Base-by-base conservation (phyloP, 495 filamentous ascomycete species). In the Cairneyella variabilis region DNA sequence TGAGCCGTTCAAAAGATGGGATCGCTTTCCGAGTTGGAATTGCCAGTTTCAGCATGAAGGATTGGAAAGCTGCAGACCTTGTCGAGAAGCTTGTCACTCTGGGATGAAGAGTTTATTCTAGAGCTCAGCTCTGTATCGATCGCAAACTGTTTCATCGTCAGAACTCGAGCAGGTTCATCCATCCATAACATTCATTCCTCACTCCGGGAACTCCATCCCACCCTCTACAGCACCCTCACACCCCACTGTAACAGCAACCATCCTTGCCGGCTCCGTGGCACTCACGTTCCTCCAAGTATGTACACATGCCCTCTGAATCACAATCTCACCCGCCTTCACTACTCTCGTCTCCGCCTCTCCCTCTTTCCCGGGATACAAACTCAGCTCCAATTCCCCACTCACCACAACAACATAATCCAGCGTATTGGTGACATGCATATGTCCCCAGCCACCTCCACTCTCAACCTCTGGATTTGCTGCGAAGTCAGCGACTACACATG, bases 341-440 rank as follows among this genome's bases (percentile, higher is more conserved):
- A 49, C 16, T 34, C 21, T 49, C 21, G n/a, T 37, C 47, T 49
- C 47, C 17, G 28, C 27, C 4, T n/a, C 16, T 7, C n/a, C 30
- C 38, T 7, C 38, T 20, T 45, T 26, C 16, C 22, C 41, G 20
- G 5, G 7, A 21, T 26, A 21, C 10, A 51, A 28, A 16, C 4
- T 12, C 48, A 42, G 21, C 37, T 51, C 48, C 25, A 51, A 17
- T 22, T 51, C 48, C 37, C 48, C 48, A 2, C 42, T 17, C 34
- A 51, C 8, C 10, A 51, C 23, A 12, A 41, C 25, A 9, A 40
- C n/a, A 17, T 51, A 41, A 41, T 51, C 48, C 6, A 51, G 20
- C 2, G 48, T 41, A 6, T 40, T 27, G 10, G 48, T 51, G 4
- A 21, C 8, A 20, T 42, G 48, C 37, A 51, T 40, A 21, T 37